phyloP scores from a whole-genome alignment of 2,329 filamentous ascomycete species.

The Penicillium sp. region DNA sequence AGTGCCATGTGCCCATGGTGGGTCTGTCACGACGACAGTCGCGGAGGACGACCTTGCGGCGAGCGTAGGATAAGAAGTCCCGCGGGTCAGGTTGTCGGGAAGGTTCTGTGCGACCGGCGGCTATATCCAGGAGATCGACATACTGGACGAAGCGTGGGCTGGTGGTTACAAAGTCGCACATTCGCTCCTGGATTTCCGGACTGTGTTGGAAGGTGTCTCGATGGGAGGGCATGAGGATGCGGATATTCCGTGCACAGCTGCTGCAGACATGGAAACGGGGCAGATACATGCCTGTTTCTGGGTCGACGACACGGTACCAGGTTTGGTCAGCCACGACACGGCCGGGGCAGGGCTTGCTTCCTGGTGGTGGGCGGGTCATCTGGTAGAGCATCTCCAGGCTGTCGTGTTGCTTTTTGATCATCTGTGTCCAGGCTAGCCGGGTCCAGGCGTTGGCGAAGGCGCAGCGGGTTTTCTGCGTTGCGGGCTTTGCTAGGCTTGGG shows the following conservation, averaged over 20 bases:
- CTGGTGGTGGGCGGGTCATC: conserved; percentile 63
- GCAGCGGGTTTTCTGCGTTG: conserved; percentile 64
- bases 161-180: conserved; percentile 69
- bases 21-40: conserved; percentile 68
- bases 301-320: conserved; percentile 77
- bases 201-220: conserved; percentile 60
- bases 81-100: conserved; percentile 53
- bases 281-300: conserved; percentile 62
- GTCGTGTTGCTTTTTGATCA: conserved; percentile 65
- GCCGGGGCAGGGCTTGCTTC: conserved; percentile 59
- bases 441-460: conserved; percentile 82
- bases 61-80: conserved; percentile 64
- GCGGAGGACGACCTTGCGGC: conserved; percentile 56
- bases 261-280: conserved; percentile 73
- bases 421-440: conserved; percentile 79
- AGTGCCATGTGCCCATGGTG: conserved; percentile 71
- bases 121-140: conserved; percentile 56
- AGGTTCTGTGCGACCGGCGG: conserved; percentile 45
- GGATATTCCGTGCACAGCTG: conserved; percentile 69
- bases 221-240: conserved; percentile 71
- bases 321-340: conserved; percentile 55
- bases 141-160: conserved; percentile 58
- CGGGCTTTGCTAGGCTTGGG: conserved; percentile 57
- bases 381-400: conserved; percentile 69
- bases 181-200: conserved; percentile 50